phyloP scores from a whole-genome alignment of 176 grass and related monocot species.

The Puya raimondii region DNA sequence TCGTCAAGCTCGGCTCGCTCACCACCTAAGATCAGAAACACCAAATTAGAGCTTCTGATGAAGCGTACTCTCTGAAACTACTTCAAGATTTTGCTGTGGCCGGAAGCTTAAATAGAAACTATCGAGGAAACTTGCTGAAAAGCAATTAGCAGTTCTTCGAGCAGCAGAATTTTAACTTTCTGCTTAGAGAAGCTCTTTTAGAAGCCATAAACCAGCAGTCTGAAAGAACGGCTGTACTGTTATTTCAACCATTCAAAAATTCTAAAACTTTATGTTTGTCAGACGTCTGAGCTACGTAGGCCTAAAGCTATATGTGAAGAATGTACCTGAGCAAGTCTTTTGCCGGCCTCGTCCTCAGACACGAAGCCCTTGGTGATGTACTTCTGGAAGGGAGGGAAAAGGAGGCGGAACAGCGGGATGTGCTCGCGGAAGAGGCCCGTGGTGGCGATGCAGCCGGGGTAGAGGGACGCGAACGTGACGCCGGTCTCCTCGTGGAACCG shows the following conservation, averaged over 20 bases:
- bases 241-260: too few species aligned
- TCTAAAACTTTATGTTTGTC: too few species aligned
- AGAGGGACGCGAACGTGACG: constrained; percentile 77
- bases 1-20: constrained; percentile 77
- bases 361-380: constrained; percentile 95
- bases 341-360: constrained; percentile 90
- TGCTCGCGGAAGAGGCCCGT: constrained; percentile 86
- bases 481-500: constrained; percentile 90
- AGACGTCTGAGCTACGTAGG: too few species aligned
- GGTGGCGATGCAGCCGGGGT: constrained; percentile 95
- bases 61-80: not conserved
- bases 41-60: not conserved
- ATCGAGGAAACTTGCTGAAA: too few species aligned
- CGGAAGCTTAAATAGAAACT: too few species aligned
- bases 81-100: too few species aligned
- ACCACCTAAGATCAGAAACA: constrained; percentile 38
- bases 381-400: constrained; percentile 97
- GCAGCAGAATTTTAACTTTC: too few species aligned
- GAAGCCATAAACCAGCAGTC: too few species aligned
- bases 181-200: too few species aligned
- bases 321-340: constrained; percentile 76
- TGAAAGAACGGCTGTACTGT: too few species aligned
- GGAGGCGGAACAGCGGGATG: constrained; percentile 69
- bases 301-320: not conserved
- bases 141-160: too few species aligned